Conservation (phyloP, 202 grass and related monocot genomes). For the Saccharum hybrid region DNA sequence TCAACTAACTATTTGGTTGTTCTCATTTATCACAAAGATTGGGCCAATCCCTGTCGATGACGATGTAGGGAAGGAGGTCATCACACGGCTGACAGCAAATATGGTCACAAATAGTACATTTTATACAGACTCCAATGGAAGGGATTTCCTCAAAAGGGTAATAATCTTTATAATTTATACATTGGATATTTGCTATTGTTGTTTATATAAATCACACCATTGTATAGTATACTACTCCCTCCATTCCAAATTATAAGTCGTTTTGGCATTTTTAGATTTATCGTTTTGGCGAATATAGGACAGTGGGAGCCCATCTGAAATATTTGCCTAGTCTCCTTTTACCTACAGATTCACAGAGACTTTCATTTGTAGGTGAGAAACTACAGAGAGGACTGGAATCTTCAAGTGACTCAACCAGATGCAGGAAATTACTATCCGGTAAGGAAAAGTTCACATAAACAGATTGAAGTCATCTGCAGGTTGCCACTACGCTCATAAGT, state of each 20-base stretch:
- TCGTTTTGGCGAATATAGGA: not conserved
- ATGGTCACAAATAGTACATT: constrained; percentile 81
- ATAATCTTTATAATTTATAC: constrained; percentile 27
- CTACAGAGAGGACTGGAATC: constrained; percentile 90
- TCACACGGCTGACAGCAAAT: constrained; percentile 76
- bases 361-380: constrained; percentile 70
- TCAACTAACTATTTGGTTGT: not conserved
- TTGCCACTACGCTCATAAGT: not conserved
- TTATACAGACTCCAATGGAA: constrained; percentile 94
- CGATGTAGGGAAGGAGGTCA: constrained; percentile 75
- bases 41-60: constrained; percentile 84
- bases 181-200: not conserved
- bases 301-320: not conserved
- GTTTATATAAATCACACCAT: not conserved
- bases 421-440: constrained; percentile 97
- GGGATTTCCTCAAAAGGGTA: constrained; percentile 96
- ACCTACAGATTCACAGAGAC: constrained; percentile 2
- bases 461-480: not conserved
- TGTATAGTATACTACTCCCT: not conserved
- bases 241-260: not conserved
- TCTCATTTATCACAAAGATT: constrained; percentile 55
- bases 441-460: constrained; percentile 38
- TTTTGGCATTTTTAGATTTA: not conserved
- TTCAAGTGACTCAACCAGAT: constrained; percentile 82
- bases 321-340: constrained; percentile 22